phyloP scores from a whole-genome alignment of 306 rosid genomes.

The Spatholobus suberectus region DNA sequence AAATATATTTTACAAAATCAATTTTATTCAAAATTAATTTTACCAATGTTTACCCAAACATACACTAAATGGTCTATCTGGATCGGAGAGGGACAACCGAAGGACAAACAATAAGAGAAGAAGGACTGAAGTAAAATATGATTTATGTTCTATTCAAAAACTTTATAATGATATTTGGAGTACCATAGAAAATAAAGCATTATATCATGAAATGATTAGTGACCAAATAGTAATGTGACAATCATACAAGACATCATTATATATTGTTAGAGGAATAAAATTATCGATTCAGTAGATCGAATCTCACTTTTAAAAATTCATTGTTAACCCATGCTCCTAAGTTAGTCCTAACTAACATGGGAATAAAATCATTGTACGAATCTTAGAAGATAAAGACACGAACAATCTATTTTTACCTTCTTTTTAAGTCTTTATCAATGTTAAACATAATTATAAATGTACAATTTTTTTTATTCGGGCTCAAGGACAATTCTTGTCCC shows the following conservation, averaged over 20 bases:
- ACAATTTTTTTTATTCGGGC: neutral
- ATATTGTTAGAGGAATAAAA: neutral
- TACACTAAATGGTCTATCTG: neutral
- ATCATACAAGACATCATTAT: neutral
- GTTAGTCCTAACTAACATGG: neutral
- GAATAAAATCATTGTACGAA: constrained; percentile 9
- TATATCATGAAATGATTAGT: neutral
- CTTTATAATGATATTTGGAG: neutral
- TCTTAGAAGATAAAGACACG: neutral
- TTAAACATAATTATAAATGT: neutral
- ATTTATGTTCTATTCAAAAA: neutral
- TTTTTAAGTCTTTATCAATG: constrained; percentile 5
- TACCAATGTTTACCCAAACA: no score
- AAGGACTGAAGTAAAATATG: neutral
- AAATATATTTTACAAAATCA: no score
- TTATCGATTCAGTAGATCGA: neutral
- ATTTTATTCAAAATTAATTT: no score
- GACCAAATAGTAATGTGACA: neutral
- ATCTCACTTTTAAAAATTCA: neutral
- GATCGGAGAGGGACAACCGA: neutral
- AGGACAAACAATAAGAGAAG: neutral
- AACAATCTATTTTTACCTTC: neutral
- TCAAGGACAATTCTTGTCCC: neutral
- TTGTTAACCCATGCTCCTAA: neutral
- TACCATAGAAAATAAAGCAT: neutral